Evolutionary conservation across 495 filamentous ascomycete species (phyloP).

Genomic region (Mycothermus thermophilus): DNA sequence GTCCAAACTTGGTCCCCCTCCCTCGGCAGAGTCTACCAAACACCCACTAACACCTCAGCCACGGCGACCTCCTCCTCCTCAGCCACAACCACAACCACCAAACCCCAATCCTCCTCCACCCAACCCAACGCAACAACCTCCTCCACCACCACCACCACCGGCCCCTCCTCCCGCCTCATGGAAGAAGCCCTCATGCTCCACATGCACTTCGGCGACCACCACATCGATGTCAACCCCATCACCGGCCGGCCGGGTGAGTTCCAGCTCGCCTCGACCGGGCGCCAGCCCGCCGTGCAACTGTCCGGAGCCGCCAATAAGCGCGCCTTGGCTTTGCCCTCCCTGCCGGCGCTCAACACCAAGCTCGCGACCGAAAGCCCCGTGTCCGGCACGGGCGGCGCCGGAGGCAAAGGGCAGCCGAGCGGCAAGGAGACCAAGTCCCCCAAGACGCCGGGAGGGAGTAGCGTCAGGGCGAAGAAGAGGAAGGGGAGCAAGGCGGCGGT

Average conservation of each 20-base stretch:
- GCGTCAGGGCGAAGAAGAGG: slow-evolving; percentile 37
- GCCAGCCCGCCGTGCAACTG: slow-evolving; percentile 20
- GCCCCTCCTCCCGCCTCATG: slow-evolving; percentile 40
- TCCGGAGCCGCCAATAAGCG: slow-evolving; percentile 1
- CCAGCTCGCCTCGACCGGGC: slow-evolving; percentile 50
- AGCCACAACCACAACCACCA: not conserved
- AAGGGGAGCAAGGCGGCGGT: slow-evolving; percentile 45
- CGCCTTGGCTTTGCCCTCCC: not conserved
- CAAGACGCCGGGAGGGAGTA: slow-evolving; percentile 29
- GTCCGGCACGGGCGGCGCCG: slow-evolving; percentile 20
- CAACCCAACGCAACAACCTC: slow-evolving; percentile 34
- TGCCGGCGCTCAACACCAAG: slow-evolving; percentile 28
- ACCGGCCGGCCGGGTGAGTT: slow-evolving; percentile 80
- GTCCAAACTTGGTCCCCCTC: slow-evolving; percentile 62
- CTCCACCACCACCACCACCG: slow-evolving; percentile 19
- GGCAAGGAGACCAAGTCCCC: slow-evolving; percentile 37
- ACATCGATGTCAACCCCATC: slow-evolving; percentile 83
- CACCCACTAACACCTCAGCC: slow-evolving; percentile 28
- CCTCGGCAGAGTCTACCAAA: slow-evolving; percentile 55
- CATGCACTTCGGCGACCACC: slow-evolving; percentile 56
- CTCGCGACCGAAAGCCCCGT: slow-evolving; percentile 5
- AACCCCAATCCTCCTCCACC: slow-evolving; percentile 37
- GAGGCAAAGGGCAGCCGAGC: slow-evolving; percentile 19
- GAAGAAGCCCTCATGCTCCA: slow-evolving; percentile 55
- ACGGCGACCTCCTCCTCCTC: slow-evolving; percentile 5